Base-by-base conservation (phyloP, 306 rosid genomes). In the Medicago lupulina region DNA sequence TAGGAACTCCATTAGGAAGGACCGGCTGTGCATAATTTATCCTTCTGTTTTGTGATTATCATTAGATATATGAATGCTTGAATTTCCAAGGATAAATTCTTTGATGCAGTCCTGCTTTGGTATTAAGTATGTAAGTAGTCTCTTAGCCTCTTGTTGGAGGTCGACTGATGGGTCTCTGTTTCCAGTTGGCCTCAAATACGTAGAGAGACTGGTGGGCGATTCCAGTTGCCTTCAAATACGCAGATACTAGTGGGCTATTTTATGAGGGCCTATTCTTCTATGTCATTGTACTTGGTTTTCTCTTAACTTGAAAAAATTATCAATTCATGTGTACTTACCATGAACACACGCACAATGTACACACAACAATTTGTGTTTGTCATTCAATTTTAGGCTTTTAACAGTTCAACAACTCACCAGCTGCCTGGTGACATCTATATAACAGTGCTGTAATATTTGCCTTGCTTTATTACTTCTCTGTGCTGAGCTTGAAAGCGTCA, bases 1-100 rank as follows among this genome's bases (percentile, higher is more conserved):
- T 8, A 17, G 18, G 68, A 15, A 19, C 53, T 62, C 31, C 49
- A 31, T 11, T 17, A 40, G 31, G 62, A 63, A 72, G 58, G 9
- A 6, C 53, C 5, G 11, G 11, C 8, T 3, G 28, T 72, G 68
- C 19, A 53, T 49, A 63, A 53, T 63, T 41, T 64, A 53, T 64
- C 51, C 78, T 36, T 23, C 23, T 72, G 25, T 65, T 39, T 79
- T 73, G 69, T 79, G 68, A 71, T 72, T 73, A 65, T 79, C 12
- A 53, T 15, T 51, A 9, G 67, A 79, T 38, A 79, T 44, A 41
- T 50, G 57, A 53, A 63, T 53, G 74, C 41, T 14, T 44, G 53
- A 28, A 31, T 54, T 41, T 54, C 65, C 19, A 53, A 72, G 74
- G 53, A 64, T 63, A 23, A 63, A 64, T 31, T 71, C 60, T 72